Evolutionary conservation across 768 basidiomycete species (phyloP).

Genomic region (Boletus subparvulus): DNA sequence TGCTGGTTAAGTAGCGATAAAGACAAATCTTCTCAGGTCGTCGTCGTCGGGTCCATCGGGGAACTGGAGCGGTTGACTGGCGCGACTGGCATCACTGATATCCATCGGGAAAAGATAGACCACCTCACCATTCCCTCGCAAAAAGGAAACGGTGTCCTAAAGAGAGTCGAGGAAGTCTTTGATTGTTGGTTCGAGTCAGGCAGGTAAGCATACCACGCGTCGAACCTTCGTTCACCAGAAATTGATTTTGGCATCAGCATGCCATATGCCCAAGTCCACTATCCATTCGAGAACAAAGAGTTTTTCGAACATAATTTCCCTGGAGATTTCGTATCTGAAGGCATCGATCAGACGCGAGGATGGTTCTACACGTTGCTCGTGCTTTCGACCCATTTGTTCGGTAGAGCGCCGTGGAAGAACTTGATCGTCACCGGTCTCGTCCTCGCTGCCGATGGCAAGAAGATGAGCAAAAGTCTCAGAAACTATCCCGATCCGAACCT

Average conservation of each 20-base stretch:
- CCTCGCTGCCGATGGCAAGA: conserved; percentile 95
- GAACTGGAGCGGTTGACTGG: conserved; percentile 88
- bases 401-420: conserved; percentile 96
- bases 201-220: conserved; percentile 52
- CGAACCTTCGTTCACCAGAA: not conserved
- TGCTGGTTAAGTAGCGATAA: not conserved
- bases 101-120: conserved; percentile 94
- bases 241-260: conserved; percentile 55
- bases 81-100: conserved; percentile 76
- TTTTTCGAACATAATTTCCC: conserved; percentile 84
- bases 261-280: conserved; percentile 97
- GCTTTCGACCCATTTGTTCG: conserved; percentile 92
- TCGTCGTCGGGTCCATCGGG: conserved; percentile 84
- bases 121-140: conserved; percentile 94
- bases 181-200: conserved; percentile 99
- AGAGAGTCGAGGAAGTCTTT: conserved; percentile 95
- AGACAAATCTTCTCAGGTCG: conserved; percentile 48
- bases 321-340: conserved; percentile 96
- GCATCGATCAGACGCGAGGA: conserved; percentile 97
- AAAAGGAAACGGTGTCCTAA: conserved; percentile 80
- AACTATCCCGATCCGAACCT: conserved; percentile 97
- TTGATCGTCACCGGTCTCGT: conserved; percentile 95
- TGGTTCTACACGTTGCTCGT: conserved; percentile 99
- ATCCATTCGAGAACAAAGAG: conserved; percentile 97
- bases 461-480: conserved; percentile 97